A percentile compares a stretch with the other conserved stretches of the same genome.
These are phyloP conservation scores for Trichoderma sp. DNA, from an alignment of 2,329 filamentous ascomycete species.

Conservation along the genomic window DNA sequence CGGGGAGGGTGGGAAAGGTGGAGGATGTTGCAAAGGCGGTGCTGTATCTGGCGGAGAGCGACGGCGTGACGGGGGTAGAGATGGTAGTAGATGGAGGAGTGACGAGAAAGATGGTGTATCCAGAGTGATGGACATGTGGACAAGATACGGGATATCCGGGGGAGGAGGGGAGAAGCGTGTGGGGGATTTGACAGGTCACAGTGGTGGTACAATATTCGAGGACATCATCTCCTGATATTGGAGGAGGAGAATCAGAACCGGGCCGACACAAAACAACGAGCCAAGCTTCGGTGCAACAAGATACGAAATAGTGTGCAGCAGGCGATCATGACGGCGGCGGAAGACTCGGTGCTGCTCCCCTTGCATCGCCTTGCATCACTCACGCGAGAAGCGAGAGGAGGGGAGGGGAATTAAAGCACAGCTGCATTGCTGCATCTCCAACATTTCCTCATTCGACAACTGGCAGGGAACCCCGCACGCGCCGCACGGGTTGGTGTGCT, in stretches of 20 bases:
- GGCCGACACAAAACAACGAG: not conserved
- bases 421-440: not conserved
- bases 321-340: not conserved
- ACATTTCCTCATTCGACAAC: not conserved
- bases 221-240: not conserved
- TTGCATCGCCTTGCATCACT: not conserved
- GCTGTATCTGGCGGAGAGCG: conserved; percentile 31
- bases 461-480: not conserved
- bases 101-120: conserved; percentile 36
- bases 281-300: not conserved
- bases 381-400: not conserved
- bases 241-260: not conserved
- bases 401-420: not conserved
- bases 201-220: not conserved
- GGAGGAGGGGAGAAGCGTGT: not conserved
- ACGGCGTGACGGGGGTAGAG: conserved; percentile 34
- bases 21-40: conserved; percentile 41
- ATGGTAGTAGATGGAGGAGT: conserved; percentile 36
- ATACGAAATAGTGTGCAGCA: not conserved
- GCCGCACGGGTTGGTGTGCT: not conserved
- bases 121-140: conserved; percentile 26
- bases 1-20: conserved; percentile 50
- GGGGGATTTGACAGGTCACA: not conserved
- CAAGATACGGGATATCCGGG: not conserved
- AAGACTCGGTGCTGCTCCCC: not conserved